Evolutionary conservation across 2,329 filamentous ascomycete genomes (phyloP), one percentile per base, ranked within the genome.

Genomic region (Xylariaceae sp.): DNA sequence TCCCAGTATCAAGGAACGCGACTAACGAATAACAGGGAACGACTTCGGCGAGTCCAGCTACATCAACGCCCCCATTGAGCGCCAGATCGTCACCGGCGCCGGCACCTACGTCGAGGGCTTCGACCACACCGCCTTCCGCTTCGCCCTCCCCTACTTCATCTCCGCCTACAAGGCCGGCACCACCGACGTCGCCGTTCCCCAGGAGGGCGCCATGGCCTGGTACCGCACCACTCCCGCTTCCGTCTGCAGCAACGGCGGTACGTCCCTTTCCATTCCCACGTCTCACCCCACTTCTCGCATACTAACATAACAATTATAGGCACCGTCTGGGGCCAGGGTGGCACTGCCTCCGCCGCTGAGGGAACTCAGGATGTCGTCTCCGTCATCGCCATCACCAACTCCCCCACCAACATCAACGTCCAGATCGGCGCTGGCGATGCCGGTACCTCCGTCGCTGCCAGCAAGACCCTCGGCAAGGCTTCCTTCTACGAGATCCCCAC

Each of bases 31-130:
- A 51, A 44, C 53, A 75, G 74, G 75, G 82, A 85, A 85, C 64
- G 83, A 86, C 66, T 85, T 77, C 61, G 82, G 82, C 39, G 83
- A 86, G 68, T 80, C 81, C 1, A 81, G 82, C 68, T 84, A 85
- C 67, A 81, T 84, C 62, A 70, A 69, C 18, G 80, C 79, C 3
- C 73, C 81, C 37, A 71, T 75, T 49, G 65, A 75, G 3, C 67
- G 70, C 4, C 76, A 77, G 47, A 75, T 80, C 7, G 77, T 78
- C 1, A 65, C 73, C 2, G 80, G 80, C 2, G 79, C 81, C 2
- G 75, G 75, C n/a, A 67, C 67, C 9, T 83, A 82, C 59, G 75
- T 77, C 55, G 60, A 73, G n/a, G 74, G 75, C 10, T 76, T 78
- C 66, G 74, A 75, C 1, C 81, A 83, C 65, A 72, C 78, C 8